Evolutionary conservation across 106 monocot species (phyloP).

Genomic region (Triglochin maritima): DNA sequence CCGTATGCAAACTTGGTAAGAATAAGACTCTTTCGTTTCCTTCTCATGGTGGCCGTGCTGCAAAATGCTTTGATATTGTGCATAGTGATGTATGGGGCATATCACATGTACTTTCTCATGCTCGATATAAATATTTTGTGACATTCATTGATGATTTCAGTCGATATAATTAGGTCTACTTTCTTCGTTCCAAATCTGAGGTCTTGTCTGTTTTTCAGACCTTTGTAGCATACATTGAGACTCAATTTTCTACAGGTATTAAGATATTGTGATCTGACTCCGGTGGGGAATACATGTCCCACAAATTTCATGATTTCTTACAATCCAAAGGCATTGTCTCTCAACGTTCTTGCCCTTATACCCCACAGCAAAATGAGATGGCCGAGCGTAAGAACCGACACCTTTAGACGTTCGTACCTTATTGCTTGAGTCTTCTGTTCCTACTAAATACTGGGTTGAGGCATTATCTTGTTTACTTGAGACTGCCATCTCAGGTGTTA

Average conservation of each 20-base stretch:
- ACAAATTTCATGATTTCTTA: slow-evolving; percentile 9
- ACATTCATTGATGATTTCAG: slow-evolving; percentile 14
- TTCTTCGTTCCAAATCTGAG: not conserved
- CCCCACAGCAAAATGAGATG: slow-evolving; percentile 13
- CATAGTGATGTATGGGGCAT: not conserved
- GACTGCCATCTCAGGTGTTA: not conserved
- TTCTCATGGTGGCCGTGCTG: too few species aligned
- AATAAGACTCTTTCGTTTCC: too few species aligned
- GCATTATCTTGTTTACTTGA: slow-evolving; percentile 3
- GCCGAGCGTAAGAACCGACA: slow-evolving; percentile 10
- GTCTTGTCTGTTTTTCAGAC: slow-evolving; percentile 2
- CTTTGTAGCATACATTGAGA: slow-evolving; percentile 1
- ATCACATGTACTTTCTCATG: not conserved
- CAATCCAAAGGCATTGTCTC: slow-evolving; percentile 1
- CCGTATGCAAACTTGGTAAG: not conserved
- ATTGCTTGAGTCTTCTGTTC: slow-evolving; percentile 2
- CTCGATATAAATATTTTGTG: slow-evolving; percentile 2
- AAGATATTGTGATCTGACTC: not conserved
- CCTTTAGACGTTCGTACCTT: not conserved
- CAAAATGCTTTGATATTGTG: not conserved
- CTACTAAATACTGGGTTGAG: not conserved
- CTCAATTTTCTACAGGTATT: slow-evolving; percentile 7
- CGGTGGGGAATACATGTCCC: slow-evolving; percentile 7
- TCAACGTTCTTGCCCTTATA: slow-evolving; percentile 11
- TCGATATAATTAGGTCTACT: slow-evolving; percentile 13